phyloP scores from a whole-genome alignment of 148 eudicot genomes.

The Euryodendron excelsum region DNA sequence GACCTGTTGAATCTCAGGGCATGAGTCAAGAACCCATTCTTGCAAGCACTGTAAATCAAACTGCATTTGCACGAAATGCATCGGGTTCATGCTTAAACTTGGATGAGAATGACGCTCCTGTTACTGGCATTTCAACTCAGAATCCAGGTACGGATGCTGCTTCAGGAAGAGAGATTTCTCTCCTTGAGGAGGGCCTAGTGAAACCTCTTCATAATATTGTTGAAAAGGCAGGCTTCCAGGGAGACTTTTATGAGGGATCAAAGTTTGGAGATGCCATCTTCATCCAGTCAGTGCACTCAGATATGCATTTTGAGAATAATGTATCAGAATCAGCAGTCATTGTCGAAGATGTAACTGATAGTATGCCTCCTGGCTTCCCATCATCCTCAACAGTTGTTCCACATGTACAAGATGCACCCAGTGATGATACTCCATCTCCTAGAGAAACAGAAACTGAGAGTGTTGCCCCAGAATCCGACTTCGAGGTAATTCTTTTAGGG shows the following conservation, averaged over 20 bases:
- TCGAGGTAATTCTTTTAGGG: conserved; percentile 43
- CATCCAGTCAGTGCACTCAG: conserved; percentile 16
- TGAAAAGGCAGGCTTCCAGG: conserved; percentile 15
- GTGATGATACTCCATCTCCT: conserved; percentile 33
- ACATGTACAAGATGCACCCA: conserved; percentile 29
- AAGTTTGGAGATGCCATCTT: conserved; percentile 9
- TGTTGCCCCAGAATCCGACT: conserved; percentile 29
- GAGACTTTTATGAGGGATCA: neutral
- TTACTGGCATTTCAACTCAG: conserved; percentile 6
- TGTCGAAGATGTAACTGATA: conserved; percentile 54
- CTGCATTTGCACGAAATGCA: conserved; percentile 21
- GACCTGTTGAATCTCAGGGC: conserved; percentile 18
- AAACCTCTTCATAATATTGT: conserved; percentile 18
- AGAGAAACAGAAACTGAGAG: conserved; percentile 35
- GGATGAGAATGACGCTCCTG: conserved; percentile 10
- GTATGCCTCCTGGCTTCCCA: conserved; percentile 27
- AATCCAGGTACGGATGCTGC: conserved; percentile 13
- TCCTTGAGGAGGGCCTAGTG: conserved; percentile 19
- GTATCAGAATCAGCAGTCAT: conserved; percentile 37
- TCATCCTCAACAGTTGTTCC: conserved; percentile 33
- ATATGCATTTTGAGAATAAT: conserved; percentile 19
- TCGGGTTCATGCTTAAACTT: conserved; percentile 14
- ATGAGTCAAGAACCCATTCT: conserved; percentile 26
- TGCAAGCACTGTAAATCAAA: conserved; percentile 18
- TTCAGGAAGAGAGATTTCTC: conserved; percentile 20